Evolutionary conservation across 108 stramenopile species (phyloP), one percentile per base, ranked within the genome.

Genomic region (Cyclotella cryptica): DNA sequence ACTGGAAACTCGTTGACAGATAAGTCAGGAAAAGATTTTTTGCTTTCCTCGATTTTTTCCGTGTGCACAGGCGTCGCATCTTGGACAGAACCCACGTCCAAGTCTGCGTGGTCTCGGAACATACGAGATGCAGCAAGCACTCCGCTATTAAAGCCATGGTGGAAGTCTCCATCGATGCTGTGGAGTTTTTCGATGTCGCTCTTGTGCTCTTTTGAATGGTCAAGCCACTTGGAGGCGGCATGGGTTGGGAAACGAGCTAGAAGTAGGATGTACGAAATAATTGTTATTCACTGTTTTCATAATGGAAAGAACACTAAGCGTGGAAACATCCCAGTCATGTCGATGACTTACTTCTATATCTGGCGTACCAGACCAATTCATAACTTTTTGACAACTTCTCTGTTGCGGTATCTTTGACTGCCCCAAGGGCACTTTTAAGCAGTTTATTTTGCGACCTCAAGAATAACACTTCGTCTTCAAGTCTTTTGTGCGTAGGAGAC

Each of bases 71-170:
- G 4, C 17, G 40, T 26, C 49, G 26, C 63, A 49, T 74, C 45
- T 22, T 26, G 19, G 18, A 46, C 29, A 22, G 60, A 44, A 3
- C 21, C 57, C 1, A 47, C 47, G 11, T 28, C 51, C 4, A 76
- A 13, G 11, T 69, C 68, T 1, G 44, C 55, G 45, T 69, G 68
- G 8, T 81, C 80, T 57, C 74, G 69, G 53, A 85, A 85, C 80
- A 85, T 78, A 24, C 85, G 76, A 26, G 80, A 45, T 41, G 85
- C 85, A 27, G 85, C 85, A 53, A 85, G 81, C 12, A 85, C 66
- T 29, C 85, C 85, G 66, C 79, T 67, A 49, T 85, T 75, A 45
- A 85, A 74, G 26, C 85, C 85, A 71, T 85, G 85, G 39, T 85
- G 77, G 51, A 69, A 85, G 68, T 81, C 80, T 55, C 77, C 80